Percentiles rank a stretch among this genome's conserved stretches.
Evolutionary conservation across 257 asterid genomes (phyloP).

Genomic region (Solanum virginianum): DNA sequence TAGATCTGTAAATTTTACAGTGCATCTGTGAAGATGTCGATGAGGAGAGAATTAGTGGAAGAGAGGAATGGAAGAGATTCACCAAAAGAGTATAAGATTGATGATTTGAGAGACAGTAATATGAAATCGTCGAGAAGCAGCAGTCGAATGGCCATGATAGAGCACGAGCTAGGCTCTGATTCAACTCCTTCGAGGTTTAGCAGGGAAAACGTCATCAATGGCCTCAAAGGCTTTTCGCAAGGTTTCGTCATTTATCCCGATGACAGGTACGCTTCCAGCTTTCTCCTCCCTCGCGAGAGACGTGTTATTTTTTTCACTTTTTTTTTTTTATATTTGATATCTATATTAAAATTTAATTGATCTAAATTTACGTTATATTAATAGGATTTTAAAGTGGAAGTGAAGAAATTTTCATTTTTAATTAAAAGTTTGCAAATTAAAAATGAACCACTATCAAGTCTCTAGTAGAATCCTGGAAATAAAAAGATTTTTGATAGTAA

Average conservation of each 20-base stretch:
- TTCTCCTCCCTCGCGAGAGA: background rate
- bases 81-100: slow-evolving; percentile 33
- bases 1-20: background rate
- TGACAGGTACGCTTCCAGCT: slow-evolving; percentile 25
- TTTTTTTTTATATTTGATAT: no score
- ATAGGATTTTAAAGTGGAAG: background rate
- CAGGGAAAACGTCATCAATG: slow-evolving; percentile 38
- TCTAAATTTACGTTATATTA: no score
- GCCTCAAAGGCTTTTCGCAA: slow-evolving; percentile 43
- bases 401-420: background rate
- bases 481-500: no score
- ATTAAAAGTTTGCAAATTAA: no score
- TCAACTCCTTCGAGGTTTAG: slow-evolving; percentile 26
- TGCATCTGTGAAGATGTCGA: background rate
- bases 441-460: no score
- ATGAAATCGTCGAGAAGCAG: slow-evolving; percentile 24
- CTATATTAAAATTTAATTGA: no score
- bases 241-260: slow-evolving; percentile 51
- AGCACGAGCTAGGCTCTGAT: slow-evolving; percentile 33
- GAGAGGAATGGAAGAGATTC: background rate
- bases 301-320: no score
- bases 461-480: no score
- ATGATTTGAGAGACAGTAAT: slow-evolving; percentile 28
- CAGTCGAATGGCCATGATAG: slow-evolving; percentile 24
- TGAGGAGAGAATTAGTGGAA: background rate